Evolutionary conservation across 495 filamentous ascomycete species (phyloP).

Genomic region (Neurospora tetraspora): DNA sequence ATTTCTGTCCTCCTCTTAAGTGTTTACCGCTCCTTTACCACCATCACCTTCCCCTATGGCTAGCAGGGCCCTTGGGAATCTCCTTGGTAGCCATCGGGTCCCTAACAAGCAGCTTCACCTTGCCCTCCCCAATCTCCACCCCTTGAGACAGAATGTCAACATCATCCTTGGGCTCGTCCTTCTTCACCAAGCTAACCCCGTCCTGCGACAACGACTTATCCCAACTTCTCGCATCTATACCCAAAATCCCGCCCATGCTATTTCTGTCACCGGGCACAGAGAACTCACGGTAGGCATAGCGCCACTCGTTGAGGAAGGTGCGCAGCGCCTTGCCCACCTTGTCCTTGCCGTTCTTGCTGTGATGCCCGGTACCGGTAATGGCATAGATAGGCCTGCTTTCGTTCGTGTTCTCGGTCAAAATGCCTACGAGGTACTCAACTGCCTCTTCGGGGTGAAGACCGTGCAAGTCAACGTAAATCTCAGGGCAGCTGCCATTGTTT

Average conservation of each 20-base stretch:
- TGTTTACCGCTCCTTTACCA: conserved; percentile 7
- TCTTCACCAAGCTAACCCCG: conserved; percentile 28
- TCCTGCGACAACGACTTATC: conserved; percentile 56
- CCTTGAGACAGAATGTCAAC: conserved; percentile 50
- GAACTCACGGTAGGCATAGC: conserved; percentile 93
- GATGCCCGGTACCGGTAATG: conserved; percentile 93
- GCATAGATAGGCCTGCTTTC: conserved; percentile 76
- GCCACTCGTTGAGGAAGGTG: conserved; percentile 87
- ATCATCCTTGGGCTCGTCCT: conserved; percentile 45
- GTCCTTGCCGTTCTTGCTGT: conserved; percentile 97
- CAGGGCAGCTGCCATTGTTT: conserved; percentile 45
- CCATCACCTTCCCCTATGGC: conserved; percentile 33
- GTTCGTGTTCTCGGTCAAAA: conserved; percentile 70
- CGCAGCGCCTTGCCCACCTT: conserved; percentile 94
- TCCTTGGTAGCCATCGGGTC: conserved; percentile 28
- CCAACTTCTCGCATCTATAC: conserved; percentile 84
- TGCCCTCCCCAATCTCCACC: conserved; percentile 49
- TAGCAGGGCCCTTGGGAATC: conserved; percentile 37
- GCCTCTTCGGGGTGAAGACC: conserved; percentile 96
- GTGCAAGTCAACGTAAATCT: conserved; percentile 93
- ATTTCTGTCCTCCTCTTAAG: too few relatives aligned
- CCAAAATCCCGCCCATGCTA: conserved; percentile 87
- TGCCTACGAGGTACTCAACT: conserved; percentile 82
- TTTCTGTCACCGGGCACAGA: conserved; percentile 84
- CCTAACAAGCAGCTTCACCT: conserved; percentile 48